These are phyloP conservation scores for Elongisporangium anandrum DNA, from an alignment of 352 stramenopile genomes.

Conservation along the genomic window DNA sequence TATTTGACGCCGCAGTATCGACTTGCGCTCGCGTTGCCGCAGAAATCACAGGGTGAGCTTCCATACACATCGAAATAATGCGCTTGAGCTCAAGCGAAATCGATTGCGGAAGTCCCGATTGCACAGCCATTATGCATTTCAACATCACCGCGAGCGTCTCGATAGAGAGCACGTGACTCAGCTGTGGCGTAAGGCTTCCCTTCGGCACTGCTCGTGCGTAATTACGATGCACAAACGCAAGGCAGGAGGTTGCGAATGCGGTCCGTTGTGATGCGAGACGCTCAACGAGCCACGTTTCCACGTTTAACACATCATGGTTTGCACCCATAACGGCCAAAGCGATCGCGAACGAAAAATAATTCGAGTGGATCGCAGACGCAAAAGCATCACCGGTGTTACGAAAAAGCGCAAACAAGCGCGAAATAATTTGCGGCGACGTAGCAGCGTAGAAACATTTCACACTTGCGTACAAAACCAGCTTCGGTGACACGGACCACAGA, in stretches of 20 bases:
- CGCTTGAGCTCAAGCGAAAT: constrained; percentile 80
- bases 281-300: constrained; percentile 83
- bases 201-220: constrained; percentile 81
- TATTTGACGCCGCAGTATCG: constrained; percentile 22
- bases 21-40: constrained; percentile 45
- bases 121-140: constrained; percentile 79
- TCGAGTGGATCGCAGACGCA: constrained; percentile 77
- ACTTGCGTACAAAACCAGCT: constrained; percentile 84
- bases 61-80: constrained; percentile 78
- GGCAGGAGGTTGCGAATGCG: constrained; percentile 77
- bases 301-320: constrained; percentile 81
- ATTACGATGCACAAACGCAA: constrained; percentile 85
- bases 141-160: constrained; percentile 81
- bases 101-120: constrained; percentile 56
- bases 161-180: constrained; percentile 75
- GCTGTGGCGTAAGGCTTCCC: constrained; percentile 72
- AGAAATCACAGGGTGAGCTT: constrained; percentile 78
- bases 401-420: constrained; percentile 77
- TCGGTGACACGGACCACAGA: constrained; percentile 79
- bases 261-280: constrained; percentile 72
- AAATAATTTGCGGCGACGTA: constrained; percentile 76
- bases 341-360: constrained; percentile 87
- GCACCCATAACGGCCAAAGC: constrained; percentile 77
- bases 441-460: constrained; percentile 86
- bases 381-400: constrained; percentile 83